A percentile compares a stretch with the other conserved stretches of the same genome.
phyloP scores from a whole-genome alignment of 257 asterid genomes.

The Handroanthus guayacan region DNA sequence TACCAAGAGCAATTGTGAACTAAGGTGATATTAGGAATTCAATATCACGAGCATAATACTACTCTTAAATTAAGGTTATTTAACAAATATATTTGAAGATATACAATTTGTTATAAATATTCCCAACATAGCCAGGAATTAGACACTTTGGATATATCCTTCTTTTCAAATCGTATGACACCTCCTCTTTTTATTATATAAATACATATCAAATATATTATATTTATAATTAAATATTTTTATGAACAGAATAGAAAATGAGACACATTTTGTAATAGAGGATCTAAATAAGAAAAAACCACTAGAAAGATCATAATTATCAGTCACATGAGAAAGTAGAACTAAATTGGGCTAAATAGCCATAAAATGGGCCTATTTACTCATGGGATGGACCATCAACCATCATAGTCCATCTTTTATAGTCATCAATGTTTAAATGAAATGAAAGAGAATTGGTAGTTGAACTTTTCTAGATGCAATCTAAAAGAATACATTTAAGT shows the following conservation, averaged over 20 bases:
- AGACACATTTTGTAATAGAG: too few species aligned
- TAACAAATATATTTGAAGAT: too few species aligned
- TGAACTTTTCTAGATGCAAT: conserved; percentile 11
- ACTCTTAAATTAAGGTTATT: too few species aligned
- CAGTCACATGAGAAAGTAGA: conserved; percentile 17
- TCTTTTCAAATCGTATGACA: too few species aligned
- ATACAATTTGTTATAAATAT: too few species aligned
- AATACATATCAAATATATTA: too few species aligned
- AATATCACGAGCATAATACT: too few species aligned
- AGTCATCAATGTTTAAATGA: conserved; percentile 34
- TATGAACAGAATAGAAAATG: too few species aligned
- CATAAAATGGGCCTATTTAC: conserved; percentile 35
- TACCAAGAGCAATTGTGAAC: background rate
- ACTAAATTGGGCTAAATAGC: conserved; percentile 4
- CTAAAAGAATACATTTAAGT: background rate
- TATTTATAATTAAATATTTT: too few species aligned
- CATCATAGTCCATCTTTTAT: conserved; percentile 15
- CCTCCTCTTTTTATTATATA: too few species aligned
- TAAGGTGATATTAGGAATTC: background rate
- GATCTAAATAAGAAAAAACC: background rate
- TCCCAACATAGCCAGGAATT: too few species aligned
- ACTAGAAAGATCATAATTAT: background rate
- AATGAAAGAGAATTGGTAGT: conserved; percentile 38
- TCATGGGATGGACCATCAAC: conserved; percentile 28
- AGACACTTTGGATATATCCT: too few species aligned